Evolutionary conservation across 129 eudicot species (phyloP), one percentile per base, ranked within the genome.

Genomic region (Glebionis coronaria): DNA sequence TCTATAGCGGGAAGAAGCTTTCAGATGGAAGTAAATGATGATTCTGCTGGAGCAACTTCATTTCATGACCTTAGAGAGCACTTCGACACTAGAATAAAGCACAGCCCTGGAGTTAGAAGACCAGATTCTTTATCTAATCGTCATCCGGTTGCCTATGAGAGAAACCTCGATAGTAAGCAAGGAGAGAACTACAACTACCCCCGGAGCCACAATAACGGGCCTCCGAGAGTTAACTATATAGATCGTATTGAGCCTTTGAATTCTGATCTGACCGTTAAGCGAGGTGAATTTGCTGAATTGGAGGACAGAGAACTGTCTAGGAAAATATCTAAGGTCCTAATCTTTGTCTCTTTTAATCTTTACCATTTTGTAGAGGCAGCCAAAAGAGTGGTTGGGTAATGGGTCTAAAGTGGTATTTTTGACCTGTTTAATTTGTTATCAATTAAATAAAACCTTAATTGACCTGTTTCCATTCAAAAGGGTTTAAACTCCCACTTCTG

Each of bases 311-410:
- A 78, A 70, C 67, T 76, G 7, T 56, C 88, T 51, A 76, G 84
- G 59, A 76, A 68, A 76, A 74, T 53, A n/a, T 63, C 68, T 12
- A 84, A 91, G 98, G 98, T 91, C 44, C 69, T 42, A 27, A 71
- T 35, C 44, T 40, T 46, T 47, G 50, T 44, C 13, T 28, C 28
- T 4, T 47, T 53, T 50, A 40, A 56, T 42, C 64, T 20, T 25
- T 46, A 25, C 31, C 67, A 15, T 27, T 45, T 45, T 45, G 19
- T 70, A 57, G 47, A 58, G 67, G 35, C 59, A 47, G 74, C 16
- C 58, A 42, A 56, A 12, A 38, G 53, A 56, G 4, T 21, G 72
- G 61, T 19, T 67, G 29, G 72, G 49, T 54, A 58, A 68, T 21
- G 27, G 53, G 63, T 38, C 70, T 25, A 47, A 12, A 65, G n/a